Percentiles rank a stretch among this genome's conserved stretches.
Evolutionary conservation across 345 rosid species (phyloP).

Genomic region (Eutrema japonicum): DNA sequence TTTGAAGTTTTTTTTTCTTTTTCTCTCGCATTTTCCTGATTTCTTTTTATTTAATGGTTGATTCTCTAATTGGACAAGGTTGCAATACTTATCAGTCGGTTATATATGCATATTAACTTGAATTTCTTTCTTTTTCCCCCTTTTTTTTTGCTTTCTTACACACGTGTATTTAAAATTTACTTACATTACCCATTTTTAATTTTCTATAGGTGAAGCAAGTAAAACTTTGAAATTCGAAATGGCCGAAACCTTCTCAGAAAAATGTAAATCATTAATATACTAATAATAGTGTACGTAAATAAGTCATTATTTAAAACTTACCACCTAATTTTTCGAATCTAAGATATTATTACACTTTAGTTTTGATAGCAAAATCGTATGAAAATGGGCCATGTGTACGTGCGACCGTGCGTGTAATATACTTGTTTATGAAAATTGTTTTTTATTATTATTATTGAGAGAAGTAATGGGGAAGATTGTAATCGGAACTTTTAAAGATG

Average conservation of each 20-base stretch:
- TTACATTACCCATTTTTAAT: not conserved
- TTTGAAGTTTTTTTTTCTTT: no score
- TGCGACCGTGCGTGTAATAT: slow-evolving; percentile 42
- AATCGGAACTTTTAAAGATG: slow-evolving; percentile 46
- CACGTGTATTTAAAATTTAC: not conserved
- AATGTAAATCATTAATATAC: not conserved
- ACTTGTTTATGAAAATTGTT: not conserved
- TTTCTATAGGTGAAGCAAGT: not conserved
- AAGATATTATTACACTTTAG: slow-evolving; percentile 2
- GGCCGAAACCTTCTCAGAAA: not conserved
- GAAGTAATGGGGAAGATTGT: slow-evolving; percentile 42
- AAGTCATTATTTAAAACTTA: slow-evolving; percentile 4
- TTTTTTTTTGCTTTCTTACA: not conserved
- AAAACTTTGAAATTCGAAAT: not conserved
- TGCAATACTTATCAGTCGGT: not conserved
- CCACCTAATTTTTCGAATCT: slow-evolving; percentile 8
- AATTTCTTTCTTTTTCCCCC: not conserved
- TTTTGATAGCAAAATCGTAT: slow-evolving; percentile 5
- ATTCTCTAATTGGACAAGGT: not conserved
- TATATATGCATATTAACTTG: not conserved
- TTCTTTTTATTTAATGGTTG: not conserved
- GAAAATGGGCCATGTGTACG: slow-evolving; percentile 37
- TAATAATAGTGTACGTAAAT: no score
- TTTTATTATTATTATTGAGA: not conserved
- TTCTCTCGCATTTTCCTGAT: not conserved